phyloP scores from a whole-genome alignment of 495 filamentous ascomycete genomes.

The Lophium mytilinum region DNA sequence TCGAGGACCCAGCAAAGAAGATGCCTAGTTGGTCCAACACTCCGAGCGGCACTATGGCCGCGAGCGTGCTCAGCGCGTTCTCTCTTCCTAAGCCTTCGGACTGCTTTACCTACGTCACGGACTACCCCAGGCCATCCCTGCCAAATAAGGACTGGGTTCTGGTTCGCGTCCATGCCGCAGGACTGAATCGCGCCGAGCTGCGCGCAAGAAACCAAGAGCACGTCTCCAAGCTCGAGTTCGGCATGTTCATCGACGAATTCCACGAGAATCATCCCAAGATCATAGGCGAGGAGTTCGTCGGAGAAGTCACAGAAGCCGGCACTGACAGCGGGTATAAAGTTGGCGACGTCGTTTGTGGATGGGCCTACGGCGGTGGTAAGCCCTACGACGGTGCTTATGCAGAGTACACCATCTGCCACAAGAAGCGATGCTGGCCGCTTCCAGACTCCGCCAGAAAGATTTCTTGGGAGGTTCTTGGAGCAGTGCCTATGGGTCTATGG shows the following conservation, averaged over 20 bases:
- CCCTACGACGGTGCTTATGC: not conserved
- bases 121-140: not conserved
- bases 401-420: not conserved
- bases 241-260: not conserved
- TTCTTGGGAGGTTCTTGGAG: not conserved
- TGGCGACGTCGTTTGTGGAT: not conserved
- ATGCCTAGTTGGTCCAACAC: not conserved
- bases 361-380: not conserved
- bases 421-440: not conserved
- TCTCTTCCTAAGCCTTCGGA: not conserved
- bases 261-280: not conserved
- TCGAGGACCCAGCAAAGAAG: too few species aligned
- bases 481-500: not conserved
- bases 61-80: not conserved
- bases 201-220: not conserved
- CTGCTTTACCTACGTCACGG: not conserved
- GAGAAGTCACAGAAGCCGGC: not conserved
- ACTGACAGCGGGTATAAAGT: not conserved
- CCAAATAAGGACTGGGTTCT: not conserved
- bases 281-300: not conserved
- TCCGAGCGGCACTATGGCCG: not conserved
- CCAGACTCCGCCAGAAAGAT: not conserved
- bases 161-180: not conserved
- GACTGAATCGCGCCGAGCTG: not conserved
- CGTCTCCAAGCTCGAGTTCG: not conserved